Evolutionary conservation across 1,284 basidiomycete species (phyloP).

Genomic region (Malassezia arunalokei): DNA sequence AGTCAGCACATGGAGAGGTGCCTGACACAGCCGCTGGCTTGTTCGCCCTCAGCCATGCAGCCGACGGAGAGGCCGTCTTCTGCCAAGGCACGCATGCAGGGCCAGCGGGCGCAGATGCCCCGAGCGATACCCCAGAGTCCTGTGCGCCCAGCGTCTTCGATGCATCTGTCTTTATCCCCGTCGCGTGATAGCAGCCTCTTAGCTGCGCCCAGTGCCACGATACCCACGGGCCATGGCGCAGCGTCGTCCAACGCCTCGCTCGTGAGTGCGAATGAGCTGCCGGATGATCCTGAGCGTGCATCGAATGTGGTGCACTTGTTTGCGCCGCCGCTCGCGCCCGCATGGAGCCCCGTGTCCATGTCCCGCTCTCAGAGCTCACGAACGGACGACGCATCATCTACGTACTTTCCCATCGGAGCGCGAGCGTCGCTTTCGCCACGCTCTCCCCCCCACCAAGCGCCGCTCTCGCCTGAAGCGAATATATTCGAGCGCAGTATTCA

Average conservation of each 20-base stretch:
- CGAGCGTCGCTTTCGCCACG: not conserved
- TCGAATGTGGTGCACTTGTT: constrained; percentile 32
- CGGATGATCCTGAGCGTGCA: constrained; percentile 32
- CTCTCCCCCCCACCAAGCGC: not conserved
- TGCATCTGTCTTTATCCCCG: too few species aligned
- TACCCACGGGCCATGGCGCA: too few species aligned
- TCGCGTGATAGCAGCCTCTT: too few species aligned
- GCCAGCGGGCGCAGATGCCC: too few species aligned
- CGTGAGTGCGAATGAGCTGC: constrained; percentile 30
- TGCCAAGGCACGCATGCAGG: too few species aligned
- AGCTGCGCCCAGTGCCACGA: too few species aligned
- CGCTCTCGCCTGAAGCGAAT: constrained; percentile 16
- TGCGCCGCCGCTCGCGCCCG: constrained; percentile 30
- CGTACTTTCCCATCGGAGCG: not conserved
- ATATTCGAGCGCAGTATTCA: constrained; percentile 45
- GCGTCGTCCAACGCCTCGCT: not conserved
- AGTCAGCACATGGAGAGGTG: too few species aligned
- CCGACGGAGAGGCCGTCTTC: too few species aligned
- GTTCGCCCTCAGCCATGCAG: too few species aligned
- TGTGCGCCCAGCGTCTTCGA: too few species aligned
- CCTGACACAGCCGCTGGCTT: too few species aligned
- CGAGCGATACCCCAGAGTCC: too few species aligned
- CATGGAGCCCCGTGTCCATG: constrained; percentile 18
- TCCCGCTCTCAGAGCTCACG: constrained; percentile 14
- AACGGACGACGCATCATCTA: not conserved